Evolutionary conservation across 345 rosid genomes (phyloP), one percentile per base, ranked within the genome.

Genomic region (Eucalyptus sp.): DNA sequence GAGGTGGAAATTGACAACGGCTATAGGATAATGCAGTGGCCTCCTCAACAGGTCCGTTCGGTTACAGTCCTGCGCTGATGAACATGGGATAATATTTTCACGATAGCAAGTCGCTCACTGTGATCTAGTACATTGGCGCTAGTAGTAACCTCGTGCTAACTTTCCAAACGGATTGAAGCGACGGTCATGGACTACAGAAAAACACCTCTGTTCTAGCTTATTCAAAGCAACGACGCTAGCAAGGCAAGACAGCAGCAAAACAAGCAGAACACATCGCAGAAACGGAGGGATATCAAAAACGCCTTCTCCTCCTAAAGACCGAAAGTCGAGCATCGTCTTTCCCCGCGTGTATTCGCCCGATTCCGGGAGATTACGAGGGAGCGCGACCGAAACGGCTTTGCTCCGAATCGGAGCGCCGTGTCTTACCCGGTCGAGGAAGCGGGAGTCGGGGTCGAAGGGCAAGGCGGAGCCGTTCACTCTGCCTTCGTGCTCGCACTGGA

Each of bases 391-490:
- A n/a, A 31, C 33, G 13, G 54, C 48, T 27, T 37, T 37, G 31
- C 29, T 10, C 86, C 86, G 56, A 2, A 60, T 16, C 29, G 12
- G 51, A 1, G 88, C 50, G 17, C 12, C 2, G 80, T 15, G 33
- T 29, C 31, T 89, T 92, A 96, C 99, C 92, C 98, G 92, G 93
- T 96, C 99, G 88, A 94, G 94, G 94, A 96, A 95, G 88, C 95
- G 98, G 18, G 97, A 86, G 92, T 97, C 97, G 29, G 92, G 88
- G 86, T 96, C 97, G 13, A 93, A 90, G 88, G 94, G 91, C 27
- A 90, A 24, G 50, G 93, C 90, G 80, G 88, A 62, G 52, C 98
- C 97, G 84, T 95, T 95, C 88, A 94, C 92, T 90, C 91, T 95
- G 66, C 89, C 92, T 22, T 96, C 94, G 89, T 93, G 93, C 88